phyloP scores from a whole-genome alignment of 371 early-diverging fungal genomes.

The Conidiobolus coronatus region DNA sequence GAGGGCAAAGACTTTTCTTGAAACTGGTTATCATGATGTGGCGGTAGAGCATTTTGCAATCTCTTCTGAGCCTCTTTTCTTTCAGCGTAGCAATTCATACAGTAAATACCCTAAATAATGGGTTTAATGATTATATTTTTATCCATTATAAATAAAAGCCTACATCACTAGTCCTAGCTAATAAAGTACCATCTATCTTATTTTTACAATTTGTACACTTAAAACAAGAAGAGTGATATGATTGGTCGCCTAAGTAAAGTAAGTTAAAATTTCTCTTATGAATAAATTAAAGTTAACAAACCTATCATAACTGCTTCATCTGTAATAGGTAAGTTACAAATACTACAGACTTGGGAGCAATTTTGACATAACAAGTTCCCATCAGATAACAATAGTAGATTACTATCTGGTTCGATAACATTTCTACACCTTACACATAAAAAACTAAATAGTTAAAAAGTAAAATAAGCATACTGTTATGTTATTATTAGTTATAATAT shows the following conservation, averaged over 20 bases:
- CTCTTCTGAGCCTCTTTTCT: conserved; percentile 7
- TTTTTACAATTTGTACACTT: conserved; percentile 10
- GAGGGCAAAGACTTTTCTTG: conserved; percentile 9
- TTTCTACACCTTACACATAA: conserved; percentile 52
- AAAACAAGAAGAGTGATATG: conserved; percentile 18
- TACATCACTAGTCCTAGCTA: conserved; percentile 5
- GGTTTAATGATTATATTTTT: not conserved
- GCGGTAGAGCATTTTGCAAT: not conserved
- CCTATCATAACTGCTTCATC: conserved; percentile 80
- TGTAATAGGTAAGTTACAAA: conserved; percentile 53
- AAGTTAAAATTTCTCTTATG: not conserved
- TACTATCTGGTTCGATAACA: conserved; percentile 54
- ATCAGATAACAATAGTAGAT: conserved; percentile 50
- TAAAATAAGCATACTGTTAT: not conserved
- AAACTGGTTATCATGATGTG: not conserved
- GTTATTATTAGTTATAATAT: not conserved
- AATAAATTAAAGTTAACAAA: conserved; percentile 7
- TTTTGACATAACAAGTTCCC: conserved; percentile 68
- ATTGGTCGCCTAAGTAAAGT: conserved; percentile 6
- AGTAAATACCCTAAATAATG: conserved; percentile 15
- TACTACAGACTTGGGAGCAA: conserved; percentile 64
- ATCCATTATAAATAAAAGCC: not conserved
- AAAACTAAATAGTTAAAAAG: conserved; percentile 19
- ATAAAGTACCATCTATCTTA: conserved; percentile 4
- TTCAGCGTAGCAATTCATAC: conserved; percentile 17